phyloP scores from a whole-genome alignment of 192 early-diverging fungal genomes.

The Allomyces arbusculus region DNA sequence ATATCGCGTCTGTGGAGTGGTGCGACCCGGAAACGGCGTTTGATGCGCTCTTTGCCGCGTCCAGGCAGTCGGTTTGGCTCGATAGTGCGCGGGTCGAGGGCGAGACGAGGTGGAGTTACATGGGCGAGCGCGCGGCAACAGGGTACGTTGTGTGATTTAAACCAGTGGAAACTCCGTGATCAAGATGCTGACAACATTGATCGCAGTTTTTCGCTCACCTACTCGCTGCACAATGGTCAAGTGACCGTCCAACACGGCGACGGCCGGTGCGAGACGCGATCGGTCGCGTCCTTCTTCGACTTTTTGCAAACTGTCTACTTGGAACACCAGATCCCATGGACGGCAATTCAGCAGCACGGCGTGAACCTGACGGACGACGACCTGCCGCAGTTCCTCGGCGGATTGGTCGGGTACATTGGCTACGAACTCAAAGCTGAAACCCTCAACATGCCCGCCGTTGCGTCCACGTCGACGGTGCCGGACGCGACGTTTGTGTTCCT shows the following conservation, averaged over 20 bases:
- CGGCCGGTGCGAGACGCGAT: too few species aligned
- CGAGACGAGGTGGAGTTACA: neutral
- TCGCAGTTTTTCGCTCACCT: neutral
- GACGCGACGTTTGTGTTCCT: conserved; percentile 59
- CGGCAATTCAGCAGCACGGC: neutral
- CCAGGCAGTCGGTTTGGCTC: conserved; percentile 17
- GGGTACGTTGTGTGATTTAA: neutral
- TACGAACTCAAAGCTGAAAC: conserved; percentile 86
- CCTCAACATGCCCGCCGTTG: conserved; percentile 13
- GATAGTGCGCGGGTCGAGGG: conserved; percentile 14
- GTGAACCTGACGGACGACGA: neutral
- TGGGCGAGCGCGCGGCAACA: neutral
- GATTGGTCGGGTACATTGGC: conserved; percentile 74
- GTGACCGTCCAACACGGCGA: too few species aligned
- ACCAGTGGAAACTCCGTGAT: neutral
- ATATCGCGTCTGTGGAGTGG: neutral
- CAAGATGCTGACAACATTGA: neutral
- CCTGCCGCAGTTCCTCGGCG: conserved; percentile 39
- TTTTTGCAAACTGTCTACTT: too few species aligned
- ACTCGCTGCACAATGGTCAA: neutral
- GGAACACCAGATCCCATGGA: too few species aligned
- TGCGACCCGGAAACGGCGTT: conserved; percentile 12
- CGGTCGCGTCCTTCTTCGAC: too few species aligned
- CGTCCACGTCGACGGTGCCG: conserved; percentile 13
- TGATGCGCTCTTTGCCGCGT: conserved; percentile 6